phyloP scores from a whole-genome alignment of 2,329 filamentous ascomycete species.

The Setomelanomma holmii region DNA sequence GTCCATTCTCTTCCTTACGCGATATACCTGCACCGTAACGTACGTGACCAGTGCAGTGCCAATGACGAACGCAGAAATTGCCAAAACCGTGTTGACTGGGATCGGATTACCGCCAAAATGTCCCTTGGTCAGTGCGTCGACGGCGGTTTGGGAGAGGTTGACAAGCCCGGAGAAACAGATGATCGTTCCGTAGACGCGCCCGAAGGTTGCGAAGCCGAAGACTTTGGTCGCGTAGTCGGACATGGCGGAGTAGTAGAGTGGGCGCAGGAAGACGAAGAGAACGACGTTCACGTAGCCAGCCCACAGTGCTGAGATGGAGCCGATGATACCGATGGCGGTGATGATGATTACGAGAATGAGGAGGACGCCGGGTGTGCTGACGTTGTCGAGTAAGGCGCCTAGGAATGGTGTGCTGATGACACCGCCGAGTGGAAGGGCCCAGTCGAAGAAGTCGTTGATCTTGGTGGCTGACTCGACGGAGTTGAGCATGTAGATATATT shows the following conservation, averaged over 20 bases:
- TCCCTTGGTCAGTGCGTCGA: conserved; percentile 78
- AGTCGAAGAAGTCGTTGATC: conserved; percentile 83
- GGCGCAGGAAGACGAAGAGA: conserved; percentile 83
- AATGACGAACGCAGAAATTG: conserved; percentile 66
- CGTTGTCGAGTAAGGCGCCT: conserved; percentile 77
- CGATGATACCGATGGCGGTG: conserved; percentile 76
- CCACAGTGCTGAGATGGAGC: conserved; percentile 72
- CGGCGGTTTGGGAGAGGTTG: conserved; percentile 80
- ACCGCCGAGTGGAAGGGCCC: conserved; percentile 81
- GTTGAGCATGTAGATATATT: conserved; percentile 77
- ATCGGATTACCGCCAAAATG: conserved; percentile 74
- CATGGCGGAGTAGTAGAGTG: conserved; percentile 89
- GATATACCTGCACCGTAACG: conserved; percentile 40
- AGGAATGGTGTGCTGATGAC: conserved; percentile 84
- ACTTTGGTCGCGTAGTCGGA: conserved; percentile 90
- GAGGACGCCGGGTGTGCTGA: conserved; percentile 74
- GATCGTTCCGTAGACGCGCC: conserved; percentile 86
- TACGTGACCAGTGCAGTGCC: conserved; percentile 67
- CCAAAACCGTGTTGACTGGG: conserved; percentile 74
- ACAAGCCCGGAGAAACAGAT: conserved; percentile 83
- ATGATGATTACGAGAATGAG: conserved; percentile 71
- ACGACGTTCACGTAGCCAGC: conserved; percentile 76
- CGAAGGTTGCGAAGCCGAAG: conserved; percentile 88
- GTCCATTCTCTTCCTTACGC: conserved; percentile 40
- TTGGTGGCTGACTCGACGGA: conserved; percentile 66